Evolutionary conservation across 2,329 filamentous ascomycete genomes (phyloP).

Genomic region (Phyllosticta capitalensis): DNA sequence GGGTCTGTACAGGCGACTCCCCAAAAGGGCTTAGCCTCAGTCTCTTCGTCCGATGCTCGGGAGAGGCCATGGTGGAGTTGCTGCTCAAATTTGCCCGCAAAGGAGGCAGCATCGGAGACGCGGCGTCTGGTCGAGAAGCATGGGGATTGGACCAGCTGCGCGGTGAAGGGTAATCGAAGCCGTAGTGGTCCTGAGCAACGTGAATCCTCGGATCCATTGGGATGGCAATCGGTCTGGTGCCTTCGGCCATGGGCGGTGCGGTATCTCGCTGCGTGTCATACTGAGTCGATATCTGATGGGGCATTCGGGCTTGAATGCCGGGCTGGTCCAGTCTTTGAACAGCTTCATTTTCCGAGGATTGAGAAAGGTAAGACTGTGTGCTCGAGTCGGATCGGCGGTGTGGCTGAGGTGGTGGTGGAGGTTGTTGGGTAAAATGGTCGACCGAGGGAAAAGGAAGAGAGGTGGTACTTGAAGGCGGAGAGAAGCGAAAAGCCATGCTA

Average conservation of each 20-base stretch:
- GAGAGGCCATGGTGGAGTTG: neutral
- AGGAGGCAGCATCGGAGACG: constrained; percentile 8
- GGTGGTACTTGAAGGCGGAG: constrained; percentile 17
- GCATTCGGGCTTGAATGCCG: neutral
- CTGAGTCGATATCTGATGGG: neutral
- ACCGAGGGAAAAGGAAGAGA: neutral
- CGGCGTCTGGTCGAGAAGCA: neutral
- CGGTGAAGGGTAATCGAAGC: constrained; percentile 20
- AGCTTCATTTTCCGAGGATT: constrained; percentile 13
- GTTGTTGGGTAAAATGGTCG: neutral
- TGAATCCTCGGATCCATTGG: constrained; percentile 9
- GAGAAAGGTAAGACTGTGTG: constrained; percentile 13
- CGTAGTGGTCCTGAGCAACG: neutral
- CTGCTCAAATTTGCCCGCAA: neutral
- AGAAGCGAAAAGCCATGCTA: neutral
- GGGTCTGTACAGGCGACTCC: constrained; percentile 1
- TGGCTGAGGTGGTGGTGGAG: constrained; percentile 2
- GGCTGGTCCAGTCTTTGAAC: neutral
- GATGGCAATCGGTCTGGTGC: constrained; percentile 12
- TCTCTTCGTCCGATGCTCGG: constrained; percentile 28
- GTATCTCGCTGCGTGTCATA: neutral
- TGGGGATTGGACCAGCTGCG: constrained; percentile 5
- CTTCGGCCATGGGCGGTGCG: constrained; percentile 12
- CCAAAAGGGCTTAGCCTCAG: constrained; percentile 21
- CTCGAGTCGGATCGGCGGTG: constrained; percentile 14